phyloP scores from a whole-genome alignment of 2,329 filamentous ascomycete species.

The Sclerotinia borealis region DNA sequence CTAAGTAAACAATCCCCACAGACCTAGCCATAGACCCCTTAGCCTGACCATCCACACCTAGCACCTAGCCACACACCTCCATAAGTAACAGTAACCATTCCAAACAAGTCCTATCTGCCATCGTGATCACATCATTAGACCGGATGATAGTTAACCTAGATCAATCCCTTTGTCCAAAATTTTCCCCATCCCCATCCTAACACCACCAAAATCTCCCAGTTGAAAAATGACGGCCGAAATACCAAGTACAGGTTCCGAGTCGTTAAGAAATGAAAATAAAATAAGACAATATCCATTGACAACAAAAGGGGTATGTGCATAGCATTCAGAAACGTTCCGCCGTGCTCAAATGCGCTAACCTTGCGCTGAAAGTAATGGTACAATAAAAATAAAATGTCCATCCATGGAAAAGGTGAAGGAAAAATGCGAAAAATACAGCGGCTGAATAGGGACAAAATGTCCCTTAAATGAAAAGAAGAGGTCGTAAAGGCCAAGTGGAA shows the following conservation, averaged over 20 bases:
- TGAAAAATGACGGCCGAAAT: not conserved
- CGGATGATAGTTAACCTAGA: not conserved
- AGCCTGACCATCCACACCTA: not conserved
- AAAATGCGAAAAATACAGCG: not conserved
- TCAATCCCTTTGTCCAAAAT: not conserved
- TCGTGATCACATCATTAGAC: slow-evolving; percentile 3
- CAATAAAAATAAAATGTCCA: not conserved
- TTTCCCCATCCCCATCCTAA: not conserved
- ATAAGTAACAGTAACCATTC: not conserved
- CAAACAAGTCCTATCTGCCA: not conserved
- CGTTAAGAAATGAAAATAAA: not conserved
- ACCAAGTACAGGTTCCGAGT: not conserved
- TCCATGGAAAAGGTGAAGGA: not conserved
- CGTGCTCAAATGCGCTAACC: not conserved
- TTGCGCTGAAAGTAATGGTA: not conserved
- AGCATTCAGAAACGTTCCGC: not conserved
- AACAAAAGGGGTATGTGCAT: slow-evolving; percentile 2
- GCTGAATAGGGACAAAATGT: not conserved
- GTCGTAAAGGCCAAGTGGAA: not conserved
- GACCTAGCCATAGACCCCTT: not conserved
- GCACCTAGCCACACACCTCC: not conserved
- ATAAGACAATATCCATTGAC: not conserved
- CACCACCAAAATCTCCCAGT: not conserved
- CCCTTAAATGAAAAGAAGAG: not conserved
- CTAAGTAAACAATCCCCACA: not conserved